Base-by-base conservation (phyloP, 1,284 basidiomycete species). In the Rhodotorula sp. region DNA sequence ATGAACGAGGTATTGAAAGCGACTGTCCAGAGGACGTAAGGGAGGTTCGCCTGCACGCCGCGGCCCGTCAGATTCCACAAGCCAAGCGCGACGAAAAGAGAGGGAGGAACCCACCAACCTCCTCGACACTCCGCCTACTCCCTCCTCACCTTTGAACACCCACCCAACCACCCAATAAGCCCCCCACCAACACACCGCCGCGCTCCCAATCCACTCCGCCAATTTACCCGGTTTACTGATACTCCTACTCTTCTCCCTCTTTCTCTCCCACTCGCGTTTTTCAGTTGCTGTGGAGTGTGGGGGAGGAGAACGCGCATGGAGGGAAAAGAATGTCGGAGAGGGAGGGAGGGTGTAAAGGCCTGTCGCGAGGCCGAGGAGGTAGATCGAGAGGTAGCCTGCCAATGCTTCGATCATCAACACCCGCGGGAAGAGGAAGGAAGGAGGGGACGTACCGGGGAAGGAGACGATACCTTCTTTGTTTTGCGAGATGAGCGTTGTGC, bases 391-490 rank as follows among this genome's bases (percentile, higher is more conserved):
- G 80, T 99, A 99, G 10, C 95, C 94, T 90, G 72, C 20, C 10
- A 15, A 9, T 29, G 47, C 4, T 24, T 51, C 53, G 10, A 30
- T 34, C 32, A 17, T 44, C 20, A 10, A 39, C 15, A 30, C 20
- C 22, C 10, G 57, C 15, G 30, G 32, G 20, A 5, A 27, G 19
- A 13, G 17, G 34, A 24, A 17, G 48, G 59, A n/a, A 63, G 59
- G 66, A 62, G 55, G n/a, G 24, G 58, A 59, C 82, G 64, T 65
- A 89, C 90, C 91, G 58, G 86, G 81, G 34, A 97, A 83, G 7
- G 90, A 94, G 30, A 89, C 84, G 48, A 99, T 78, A 0, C 96
- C 95, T 79, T 97, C 93, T 78, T 96, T 97, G 82, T 99, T 98
- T 49, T 87, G 85, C n/a, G 86, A 87, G 44, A 95, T 73, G 7